Percentiles rank a stretch among this genome's conserved stretches.
These are phyloP conservation scores for Schizochytrium sp. DNA, from an alignment of 108 stramenopile genomes.

Conservation along the genomic window DNA sequence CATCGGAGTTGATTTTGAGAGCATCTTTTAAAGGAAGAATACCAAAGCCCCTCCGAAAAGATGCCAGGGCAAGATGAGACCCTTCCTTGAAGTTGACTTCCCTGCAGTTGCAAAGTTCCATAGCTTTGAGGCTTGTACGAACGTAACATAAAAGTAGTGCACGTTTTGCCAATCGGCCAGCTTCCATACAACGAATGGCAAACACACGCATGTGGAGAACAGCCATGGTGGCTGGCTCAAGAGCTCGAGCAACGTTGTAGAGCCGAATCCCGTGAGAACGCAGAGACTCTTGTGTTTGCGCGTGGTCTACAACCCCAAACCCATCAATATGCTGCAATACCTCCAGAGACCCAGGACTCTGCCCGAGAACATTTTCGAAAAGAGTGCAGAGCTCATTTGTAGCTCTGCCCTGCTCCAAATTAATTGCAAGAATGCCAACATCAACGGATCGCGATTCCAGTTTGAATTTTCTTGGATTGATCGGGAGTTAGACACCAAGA, in stretches of 20 bases:
- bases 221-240: neutral
- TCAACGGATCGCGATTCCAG: too few relatives aligned
- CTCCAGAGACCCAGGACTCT: neutral
- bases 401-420: neutral
- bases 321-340: neutral
- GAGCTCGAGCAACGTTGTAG: constrained; percentile 25
- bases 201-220: constrained; percentile 26
- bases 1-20: neutral
- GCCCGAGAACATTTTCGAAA: neutral
- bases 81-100: neutral
- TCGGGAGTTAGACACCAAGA: too few relatives aligned
- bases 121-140: constrained; percentile 46
- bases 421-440: too few relatives aligned
- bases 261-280: constrained; percentile 34
- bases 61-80: neutral
- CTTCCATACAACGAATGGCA: constrained; percentile 48
- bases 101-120: neutral
- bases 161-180: neutral
- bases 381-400: neutral
- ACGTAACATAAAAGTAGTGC: constrained; percentile 31
- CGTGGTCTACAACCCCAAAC: constrained; percentile 33
- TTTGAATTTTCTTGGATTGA: too few relatives aligned
- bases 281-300: neutral
- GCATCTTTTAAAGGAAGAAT: neutral
- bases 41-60: constrained; percentile 19